Conservation (phyloP, 179 eudicot genomes). For the Spinacia oleracea region DNA sequence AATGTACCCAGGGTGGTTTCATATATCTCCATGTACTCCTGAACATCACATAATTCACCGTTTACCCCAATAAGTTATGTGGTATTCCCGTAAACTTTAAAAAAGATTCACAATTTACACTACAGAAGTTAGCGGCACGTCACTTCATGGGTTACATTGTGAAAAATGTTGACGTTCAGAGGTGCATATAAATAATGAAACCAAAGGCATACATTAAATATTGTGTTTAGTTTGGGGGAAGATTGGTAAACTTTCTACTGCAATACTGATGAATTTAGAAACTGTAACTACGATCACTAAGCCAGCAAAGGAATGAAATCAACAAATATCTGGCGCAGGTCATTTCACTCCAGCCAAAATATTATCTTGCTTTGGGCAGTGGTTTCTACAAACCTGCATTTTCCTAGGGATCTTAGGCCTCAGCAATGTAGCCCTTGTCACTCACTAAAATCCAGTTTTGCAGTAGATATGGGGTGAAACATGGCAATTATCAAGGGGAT, state of each 20-base stretch:
- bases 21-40: neutral
- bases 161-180: neutral
- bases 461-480: neutral
- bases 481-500: neutral
- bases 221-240: no score
- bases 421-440: neutral
- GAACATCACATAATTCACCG: neutral
- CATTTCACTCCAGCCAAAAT: neutral
- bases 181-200: neutral
- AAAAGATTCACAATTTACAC: neutral
- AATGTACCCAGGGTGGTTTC: neutral
- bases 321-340: neutral
- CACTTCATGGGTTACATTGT: neutral
- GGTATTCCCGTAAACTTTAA: neutral
- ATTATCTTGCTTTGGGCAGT: neutral
- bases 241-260: no score
- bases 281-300: no score
- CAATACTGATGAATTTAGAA: no score
- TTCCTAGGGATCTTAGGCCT: neutral
- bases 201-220: no score
- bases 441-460: neutral
- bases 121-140: neutral
- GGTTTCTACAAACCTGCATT: neutral
- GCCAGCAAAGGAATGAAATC: no score
- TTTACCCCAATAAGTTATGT: neutral